These are phyloP conservation scores for Sporopachydermia quercuum DNA, from an alignment of 805 yeast genomes.

Conservation along the genomic window DNA sequence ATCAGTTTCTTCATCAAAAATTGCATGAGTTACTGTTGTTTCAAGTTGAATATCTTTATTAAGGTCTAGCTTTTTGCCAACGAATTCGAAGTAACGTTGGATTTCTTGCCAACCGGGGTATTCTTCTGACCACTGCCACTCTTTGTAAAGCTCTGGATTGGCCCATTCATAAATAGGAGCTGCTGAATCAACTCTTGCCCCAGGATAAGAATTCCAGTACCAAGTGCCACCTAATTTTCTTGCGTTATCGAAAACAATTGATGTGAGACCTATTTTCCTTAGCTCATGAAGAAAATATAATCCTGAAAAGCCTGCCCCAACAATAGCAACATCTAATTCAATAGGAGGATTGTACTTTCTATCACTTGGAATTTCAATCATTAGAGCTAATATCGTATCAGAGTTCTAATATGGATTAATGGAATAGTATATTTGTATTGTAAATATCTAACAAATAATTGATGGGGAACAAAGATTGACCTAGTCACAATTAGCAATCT, in stretches of 20 bases:
- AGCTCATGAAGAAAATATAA: constrained; percentile 11
- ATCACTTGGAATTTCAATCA: neutral
- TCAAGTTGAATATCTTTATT: constrained; percentile 14
- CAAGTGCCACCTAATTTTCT: constrained; percentile 17
- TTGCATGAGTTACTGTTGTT: constrained; percentile 11
- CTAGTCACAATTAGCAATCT: too few relatives aligned
- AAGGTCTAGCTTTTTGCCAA: constrained; percentile 14
- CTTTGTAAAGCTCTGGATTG: constrained; percentile 14
- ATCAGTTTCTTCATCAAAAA: constrained; percentile 10
- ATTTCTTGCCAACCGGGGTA: constrained; percentile 17
- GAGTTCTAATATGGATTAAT: too few relatives aligned
- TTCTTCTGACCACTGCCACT: constrained; percentile 15
- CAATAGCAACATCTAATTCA: constrained; percentile 10
- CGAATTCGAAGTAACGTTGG: constrained; percentile 14
- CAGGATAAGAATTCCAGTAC: constrained; percentile 15
- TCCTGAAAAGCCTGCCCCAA: constrained; percentile 18
- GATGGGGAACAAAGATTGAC: too few relatives aligned
- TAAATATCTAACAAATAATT: too few relatives aligned
- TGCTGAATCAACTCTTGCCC: constrained; percentile 17
- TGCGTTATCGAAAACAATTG: constrained; percentile 15
- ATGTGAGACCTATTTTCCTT: constrained; percentile 12
- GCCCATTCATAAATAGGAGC: constrained; percentile 16
- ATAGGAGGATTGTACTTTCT: constrained; percentile 7
- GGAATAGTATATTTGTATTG: too few relatives aligned
- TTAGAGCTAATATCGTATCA: too few relatives aligned